Percentiles rank a stretch among this genome's conserved stretches.
Conservation (phyloP, 139 green algal species). For the Coelastrella sp. region DNA sequence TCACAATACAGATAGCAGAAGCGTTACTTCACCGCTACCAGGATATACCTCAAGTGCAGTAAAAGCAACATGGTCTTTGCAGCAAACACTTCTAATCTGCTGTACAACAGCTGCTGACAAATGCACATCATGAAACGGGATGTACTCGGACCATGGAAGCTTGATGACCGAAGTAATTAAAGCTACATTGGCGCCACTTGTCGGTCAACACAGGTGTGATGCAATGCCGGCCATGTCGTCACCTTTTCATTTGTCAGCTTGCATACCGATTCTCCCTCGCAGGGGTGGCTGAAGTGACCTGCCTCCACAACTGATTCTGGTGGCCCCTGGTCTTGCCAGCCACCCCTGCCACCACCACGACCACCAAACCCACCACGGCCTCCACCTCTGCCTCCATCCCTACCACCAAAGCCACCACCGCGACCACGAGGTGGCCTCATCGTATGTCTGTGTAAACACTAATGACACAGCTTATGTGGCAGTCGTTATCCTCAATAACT, state of each 20-base stretch:
- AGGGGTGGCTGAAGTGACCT: slow-evolving; percentile 93
- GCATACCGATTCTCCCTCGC: slow-evolving; percentile 97
- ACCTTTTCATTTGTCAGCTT: slow-evolving; percentile 98
- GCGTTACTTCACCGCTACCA: no score
- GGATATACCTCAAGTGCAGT: no score
- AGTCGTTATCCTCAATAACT: background rate
- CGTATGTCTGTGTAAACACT: slow-evolving; percentile 6
- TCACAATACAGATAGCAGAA: no score
- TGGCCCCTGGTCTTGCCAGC: slow-evolving; percentile 48
- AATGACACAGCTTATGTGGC: no score
- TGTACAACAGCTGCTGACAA: background rate
- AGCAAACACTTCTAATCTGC: no score
- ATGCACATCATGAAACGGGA: background rate
- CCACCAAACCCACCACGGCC: slow-evolving; percentile 32
- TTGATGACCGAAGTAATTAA: no score
- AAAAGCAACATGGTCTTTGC: no score
- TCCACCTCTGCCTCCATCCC: slow-evolving; percentile 41
- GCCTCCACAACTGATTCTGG: slow-evolving; percentile 84
- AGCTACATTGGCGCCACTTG: no score
- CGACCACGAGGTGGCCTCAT: slow-evolving; percentile 50
- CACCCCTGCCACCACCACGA: slow-evolving; percentile 20
- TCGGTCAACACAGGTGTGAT: no score
- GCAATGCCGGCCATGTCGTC: no score
- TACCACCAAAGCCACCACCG: slow-evolving; percentile 41
- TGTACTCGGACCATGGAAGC: no score